Conservation (phyloP, 805 yeast species). For the Saccharomycopsis sp. region DNA sequence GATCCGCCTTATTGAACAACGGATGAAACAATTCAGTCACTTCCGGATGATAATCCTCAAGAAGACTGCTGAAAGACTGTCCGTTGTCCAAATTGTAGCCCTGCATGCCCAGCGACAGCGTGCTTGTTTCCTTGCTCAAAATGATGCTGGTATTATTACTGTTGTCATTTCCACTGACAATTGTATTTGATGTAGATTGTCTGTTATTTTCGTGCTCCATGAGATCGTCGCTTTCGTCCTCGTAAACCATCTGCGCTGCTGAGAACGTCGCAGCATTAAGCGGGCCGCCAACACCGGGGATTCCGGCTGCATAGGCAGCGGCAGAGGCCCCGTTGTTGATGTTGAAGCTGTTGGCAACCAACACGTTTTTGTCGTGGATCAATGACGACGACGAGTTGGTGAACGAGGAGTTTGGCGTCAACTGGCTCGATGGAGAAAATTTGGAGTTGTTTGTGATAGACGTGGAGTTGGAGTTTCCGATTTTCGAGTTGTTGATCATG, state of each 20-base stretch:
- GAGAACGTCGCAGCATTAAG: background rate
- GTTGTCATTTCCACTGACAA: background rate
- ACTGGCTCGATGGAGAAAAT: background rate
- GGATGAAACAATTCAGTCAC: slow-evolving; percentile 16
- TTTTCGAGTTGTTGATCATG: slow-evolving; percentile 4
- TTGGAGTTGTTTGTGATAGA: slow-evolving; percentile 2
- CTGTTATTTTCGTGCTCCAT: background rate
- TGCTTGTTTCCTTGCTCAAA: background rate
- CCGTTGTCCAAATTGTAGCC: background rate
- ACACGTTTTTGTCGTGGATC: background rate
- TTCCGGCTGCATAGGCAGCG: background rate
- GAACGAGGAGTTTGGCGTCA: slow-evolving; percentile 8
- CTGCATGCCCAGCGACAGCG: background rate
- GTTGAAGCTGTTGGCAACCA: background rate
- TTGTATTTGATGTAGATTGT: background rate
- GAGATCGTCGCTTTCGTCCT: background rate
- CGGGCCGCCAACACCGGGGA: background rate
- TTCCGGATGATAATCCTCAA: slow-evolving; percentile 19
- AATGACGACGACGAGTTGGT: slow-evolving; percentile 1
- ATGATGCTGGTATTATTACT: background rate
- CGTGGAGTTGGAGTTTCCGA: slow-evolving; percentile 3
- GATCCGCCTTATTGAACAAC: slow-evolving; percentile 17
- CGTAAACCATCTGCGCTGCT: background rate
- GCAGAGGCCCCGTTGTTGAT: background rate
- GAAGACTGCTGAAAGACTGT: slow-evolving; percentile 14